Evolutionary conservation across 805 yeast genomes (phyloP).

Genomic region (Yueomyces sp.): DNA sequence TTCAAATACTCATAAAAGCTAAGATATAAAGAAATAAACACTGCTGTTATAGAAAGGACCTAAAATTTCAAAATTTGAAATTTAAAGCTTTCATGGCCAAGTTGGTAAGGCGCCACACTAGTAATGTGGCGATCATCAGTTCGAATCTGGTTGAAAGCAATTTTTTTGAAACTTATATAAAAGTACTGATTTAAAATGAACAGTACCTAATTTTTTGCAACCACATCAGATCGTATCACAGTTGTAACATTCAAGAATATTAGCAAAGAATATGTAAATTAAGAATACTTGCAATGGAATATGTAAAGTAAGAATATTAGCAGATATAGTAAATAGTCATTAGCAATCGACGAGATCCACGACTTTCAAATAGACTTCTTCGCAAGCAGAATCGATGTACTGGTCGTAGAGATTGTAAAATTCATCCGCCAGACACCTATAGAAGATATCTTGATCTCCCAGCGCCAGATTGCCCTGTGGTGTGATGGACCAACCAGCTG

Average conservation of each 20-base stretch:
- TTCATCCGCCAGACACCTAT: constrained; percentile 50
- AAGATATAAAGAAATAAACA: too few relatives aligned
- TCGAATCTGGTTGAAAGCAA: constrained; percentile 62
- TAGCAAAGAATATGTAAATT: too few relatives aligned
- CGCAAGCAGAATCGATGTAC: constrained; percentile 47
- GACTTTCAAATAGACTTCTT: constrained; percentile 44
- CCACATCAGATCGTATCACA: too few relatives aligned
- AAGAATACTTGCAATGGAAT: too few relatives aligned
- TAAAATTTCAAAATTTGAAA: too few relatives aligned
- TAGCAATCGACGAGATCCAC: constrained; percentile 35
- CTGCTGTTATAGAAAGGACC: too few relatives aligned
- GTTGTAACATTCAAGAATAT: too few relatives aligned
- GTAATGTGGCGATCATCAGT: constrained; percentile 81
- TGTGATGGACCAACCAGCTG: constrained; percentile 50
- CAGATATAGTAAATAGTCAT: too few relatives aligned
- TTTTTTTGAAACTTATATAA: constrained; percentile 8
- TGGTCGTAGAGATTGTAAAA: constrained; percentile 71
- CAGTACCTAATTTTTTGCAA: too few relatives aligned
- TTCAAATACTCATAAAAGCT: too few relatives aligned
- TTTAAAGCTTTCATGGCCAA: constrained; percentile 40
- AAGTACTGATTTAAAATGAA: too few relatives aligned
- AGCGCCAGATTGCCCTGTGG: constrained; percentile 49
- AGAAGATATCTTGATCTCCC: constrained; percentile 48
- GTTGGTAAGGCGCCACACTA: constrained; percentile 83
- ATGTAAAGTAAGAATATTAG: too few relatives aligned